Percentiles rank a stretch among this genome's conserved stretches.
phyloP scores from a whole-genome alignment of 129 eudicot genomes.

The Pittosporum tobira region DNA sequence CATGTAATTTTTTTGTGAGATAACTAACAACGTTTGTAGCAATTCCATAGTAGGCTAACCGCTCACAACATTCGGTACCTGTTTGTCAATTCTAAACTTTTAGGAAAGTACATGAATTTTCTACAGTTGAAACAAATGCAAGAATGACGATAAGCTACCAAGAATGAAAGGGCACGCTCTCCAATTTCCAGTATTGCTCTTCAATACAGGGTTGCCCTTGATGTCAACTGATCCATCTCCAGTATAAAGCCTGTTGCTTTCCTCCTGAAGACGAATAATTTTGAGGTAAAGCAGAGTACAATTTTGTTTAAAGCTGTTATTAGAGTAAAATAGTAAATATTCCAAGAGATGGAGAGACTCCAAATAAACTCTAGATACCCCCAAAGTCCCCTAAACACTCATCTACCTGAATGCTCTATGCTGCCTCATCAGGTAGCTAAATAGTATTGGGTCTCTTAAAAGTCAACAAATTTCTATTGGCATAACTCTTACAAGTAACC shows the following conservation, averaged over 20 bases:
- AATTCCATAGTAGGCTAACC: slow-evolving; percentile 80
- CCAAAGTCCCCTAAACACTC: background rate
- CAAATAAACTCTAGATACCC: background rate
- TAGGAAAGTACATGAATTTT: background rate
- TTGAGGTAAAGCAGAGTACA: background rate
- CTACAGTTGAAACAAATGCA: background rate
- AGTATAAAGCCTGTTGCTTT: slow-evolving; percentile 42
- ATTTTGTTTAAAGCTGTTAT: background rate
- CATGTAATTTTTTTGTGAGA: slow-evolving; percentile 62
- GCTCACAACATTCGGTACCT: slow-evolving; percentile 90
- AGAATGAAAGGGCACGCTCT: slow-evolving; percentile 91
- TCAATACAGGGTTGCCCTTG: slow-evolving; percentile 61
- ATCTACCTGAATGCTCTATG: background rate
- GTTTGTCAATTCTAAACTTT: background rate
- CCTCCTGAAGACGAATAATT: slow-evolving; percentile 26
- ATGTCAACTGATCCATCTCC: slow-evolving; percentile 79
- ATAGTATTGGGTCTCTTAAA: too few species aligned
- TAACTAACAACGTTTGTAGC: slow-evolving; percentile 73
- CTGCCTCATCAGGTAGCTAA: too few species aligned
- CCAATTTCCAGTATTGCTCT: slow-evolving; percentile 84
- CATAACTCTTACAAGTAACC: too few species aligned
- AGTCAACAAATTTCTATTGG: too few species aligned
- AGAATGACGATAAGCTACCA: slow-evolving; percentile 22
- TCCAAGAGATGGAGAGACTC: background rate
- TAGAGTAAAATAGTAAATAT: background rate